Percentiles rank a stretch among this genome's conserved stretches.
Conservation (phyloP, 345 rosid genomes). For the Leavenworthia alabamica region DNA sequence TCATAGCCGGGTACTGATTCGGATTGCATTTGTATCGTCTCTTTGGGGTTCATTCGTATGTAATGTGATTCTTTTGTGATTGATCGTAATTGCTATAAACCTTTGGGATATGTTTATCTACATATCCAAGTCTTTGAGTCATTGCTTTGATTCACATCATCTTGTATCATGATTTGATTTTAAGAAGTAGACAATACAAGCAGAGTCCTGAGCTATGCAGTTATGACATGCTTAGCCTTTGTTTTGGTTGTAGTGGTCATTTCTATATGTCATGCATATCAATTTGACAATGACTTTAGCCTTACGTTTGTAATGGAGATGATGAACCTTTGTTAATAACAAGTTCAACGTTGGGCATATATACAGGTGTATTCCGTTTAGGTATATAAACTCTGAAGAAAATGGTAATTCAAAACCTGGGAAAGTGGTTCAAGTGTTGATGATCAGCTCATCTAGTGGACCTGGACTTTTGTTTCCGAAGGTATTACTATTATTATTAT, state of each 20-base stretch:
- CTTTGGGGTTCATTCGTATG: not conserved
- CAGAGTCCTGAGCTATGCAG: not conserved
- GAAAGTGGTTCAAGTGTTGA: conserved; percentile 67
- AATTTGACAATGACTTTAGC: not conserved
- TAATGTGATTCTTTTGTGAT: conserved; percentile 2
- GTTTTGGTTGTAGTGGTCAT: not conserved
- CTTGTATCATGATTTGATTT: not conserved
- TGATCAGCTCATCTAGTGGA: conserved; percentile 81
- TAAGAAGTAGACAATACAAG: not conserved
- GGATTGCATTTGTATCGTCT: not conserved
- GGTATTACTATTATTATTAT: conserved; percentile 22
- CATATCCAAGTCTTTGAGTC: not conserved
- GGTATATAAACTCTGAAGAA: conserved; percentile 41
- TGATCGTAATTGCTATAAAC: not conserved
- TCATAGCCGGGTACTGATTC: conserved; percentile 64
- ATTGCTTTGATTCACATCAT: not conserved
- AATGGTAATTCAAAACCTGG: conserved; percentile 28
- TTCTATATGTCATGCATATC: not conserved
- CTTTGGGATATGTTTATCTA: too few relatives aligned
- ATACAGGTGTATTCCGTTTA: conserved; percentile 71
- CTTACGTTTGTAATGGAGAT: not conserved
- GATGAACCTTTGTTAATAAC: conserved; percentile 6
- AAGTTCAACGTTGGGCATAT: not conserved
- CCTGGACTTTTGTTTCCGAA: conserved; percentile 83
- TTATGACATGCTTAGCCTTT: not conserved